A percentile compares a stretch with the other conserved stretches of the same genome.
These are phyloP conservation scores for Fusarium hainanense DNA, from an alignment of 2,329 filamentous ascomycete genomes.

Conservation along the genomic window DNA sequence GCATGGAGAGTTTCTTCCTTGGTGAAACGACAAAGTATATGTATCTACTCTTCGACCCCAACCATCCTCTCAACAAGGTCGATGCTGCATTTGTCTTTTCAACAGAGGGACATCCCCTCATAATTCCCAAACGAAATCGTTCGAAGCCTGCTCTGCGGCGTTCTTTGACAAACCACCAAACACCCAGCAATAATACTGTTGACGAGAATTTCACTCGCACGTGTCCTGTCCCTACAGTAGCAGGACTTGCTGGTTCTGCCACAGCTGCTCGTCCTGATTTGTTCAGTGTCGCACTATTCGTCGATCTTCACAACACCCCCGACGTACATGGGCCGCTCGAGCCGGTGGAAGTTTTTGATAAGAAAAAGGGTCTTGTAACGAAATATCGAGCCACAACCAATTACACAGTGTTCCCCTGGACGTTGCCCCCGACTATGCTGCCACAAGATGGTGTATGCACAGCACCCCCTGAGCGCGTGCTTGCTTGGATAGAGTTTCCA, in stretches of 20 bases:
- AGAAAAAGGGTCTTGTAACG: constrained; percentile 55
- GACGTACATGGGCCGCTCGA: constrained; percentile 65
- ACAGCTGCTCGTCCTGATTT: constrained; percentile 83
- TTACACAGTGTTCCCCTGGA: constrained; percentile 93
- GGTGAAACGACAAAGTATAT: constrained; percentile 97
- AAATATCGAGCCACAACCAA: constrained; percentile 71
- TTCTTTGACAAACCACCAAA: constrained; percentile 19
- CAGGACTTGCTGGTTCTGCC: constrained; percentile 77
- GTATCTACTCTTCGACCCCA: constrained; percentile 87
- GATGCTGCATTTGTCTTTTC: constrained; percentile 93
- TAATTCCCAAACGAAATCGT: constrained; percentile 70
- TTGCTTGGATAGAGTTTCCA: constrained; percentile 75
- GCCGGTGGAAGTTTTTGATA: constrained; percentile 57
- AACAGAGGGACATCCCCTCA: constrained; percentile 92
- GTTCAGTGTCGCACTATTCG: constrained; percentile 89
- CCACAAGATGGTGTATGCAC: constrained; percentile 82
- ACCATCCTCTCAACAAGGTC: constrained; percentile 86
- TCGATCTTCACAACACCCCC: constrained; percentile 82
- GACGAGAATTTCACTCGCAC: constrained; percentile 63
- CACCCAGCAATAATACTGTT: constrained; percentile 51
- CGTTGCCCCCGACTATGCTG: constrained; percentile 79
- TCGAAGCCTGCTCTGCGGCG: constrained; percentile 13
- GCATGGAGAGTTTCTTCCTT: constrained; percentile 99
- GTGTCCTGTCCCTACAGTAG: constrained; percentile 72
- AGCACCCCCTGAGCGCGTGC: constrained; percentile 75